Evolutionary conservation across 2,329 filamentous ascomycete genomes (phyloP).

Genomic region (Cylindrodendrum hubeiense): DNA sequence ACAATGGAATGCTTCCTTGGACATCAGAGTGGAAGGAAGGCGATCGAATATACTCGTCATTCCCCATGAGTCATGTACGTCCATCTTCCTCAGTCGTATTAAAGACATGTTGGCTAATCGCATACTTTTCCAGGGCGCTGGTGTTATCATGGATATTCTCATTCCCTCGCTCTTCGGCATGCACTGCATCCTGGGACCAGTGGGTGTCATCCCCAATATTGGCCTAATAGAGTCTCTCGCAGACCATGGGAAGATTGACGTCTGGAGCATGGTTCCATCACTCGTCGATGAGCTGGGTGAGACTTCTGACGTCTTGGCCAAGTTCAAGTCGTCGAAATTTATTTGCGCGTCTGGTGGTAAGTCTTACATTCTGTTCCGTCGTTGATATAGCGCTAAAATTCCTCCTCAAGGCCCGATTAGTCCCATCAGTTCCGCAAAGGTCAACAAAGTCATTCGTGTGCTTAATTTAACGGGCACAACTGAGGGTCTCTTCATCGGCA

Average conservation of each 20-base stretch:
- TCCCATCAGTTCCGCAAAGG: constrained; percentile 42
- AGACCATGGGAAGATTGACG: constrained; percentile 50
- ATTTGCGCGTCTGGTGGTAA: constrained; percentile 52
- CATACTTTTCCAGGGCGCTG: constrained; percentile 50
- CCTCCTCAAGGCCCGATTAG: constrained; percentile 42
- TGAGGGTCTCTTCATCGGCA: constrained; percentile 51
- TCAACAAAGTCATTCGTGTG: constrained; percentile 48
- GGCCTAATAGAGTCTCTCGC: constrained; percentile 49
- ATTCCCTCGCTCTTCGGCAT: constrained; percentile 51
- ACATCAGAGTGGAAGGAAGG: constrained; percentile 44
- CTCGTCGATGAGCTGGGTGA: constrained; percentile 51
- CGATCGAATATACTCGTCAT: constrained; percentile 51
- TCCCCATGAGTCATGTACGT: constrained; percentile 52
- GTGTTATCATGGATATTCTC: constrained; percentile 57
- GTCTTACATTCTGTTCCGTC: background rate
- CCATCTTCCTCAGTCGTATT: background rate
- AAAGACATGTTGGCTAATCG: background rate
- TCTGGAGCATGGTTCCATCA: constrained; percentile 54
- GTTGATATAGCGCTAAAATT: background rate
- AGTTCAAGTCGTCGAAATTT: constrained; percentile 49
- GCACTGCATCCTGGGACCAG: constrained; percentile 52
- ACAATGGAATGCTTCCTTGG: constrained; percentile 45
- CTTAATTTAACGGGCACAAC: constrained; percentile 51
- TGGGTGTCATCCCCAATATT: constrained; percentile 50
- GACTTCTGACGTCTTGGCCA: constrained; percentile 46